Evolutionary conservation across 2,329 filamentous ascomycete species (phyloP), one percentile per base, ranked within the genome.

Genomic region (Clonostachys rhizophaga): DNA sequence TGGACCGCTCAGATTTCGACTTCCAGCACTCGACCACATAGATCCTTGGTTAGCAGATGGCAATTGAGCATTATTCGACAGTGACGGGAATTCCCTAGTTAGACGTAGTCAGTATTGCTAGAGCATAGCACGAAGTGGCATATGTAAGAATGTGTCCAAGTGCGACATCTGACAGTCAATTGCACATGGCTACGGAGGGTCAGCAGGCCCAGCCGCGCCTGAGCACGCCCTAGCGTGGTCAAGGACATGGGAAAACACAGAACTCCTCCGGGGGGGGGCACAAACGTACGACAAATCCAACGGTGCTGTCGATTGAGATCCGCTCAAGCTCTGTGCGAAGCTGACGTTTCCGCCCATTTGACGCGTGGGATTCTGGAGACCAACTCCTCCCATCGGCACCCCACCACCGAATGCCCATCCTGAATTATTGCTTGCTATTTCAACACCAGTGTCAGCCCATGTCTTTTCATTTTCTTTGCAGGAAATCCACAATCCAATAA

Each of bases 251-350:
- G 37, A 47, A 35, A 24, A 24, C 42, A 50, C 49, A 54, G 3
- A 30, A 30, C 24, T 30, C 24, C 24, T 30, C 24, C 24, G 24
- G 24, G 24, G 9, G 24, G 9, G 24, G 24, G 24, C 4, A 30
- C 24, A 30, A 30, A 84, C 82, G 67, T 79, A 86, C 82, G 81
- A 83, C 48, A 80, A 69, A 61, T 86, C 83, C 50, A 86, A 66
- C 40, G 81, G 75, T 52, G 81, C 81, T 55, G 77, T 70, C 55
- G 79, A 75, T 64, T 84, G 81, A 49, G 81, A 83, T 52, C 79
- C 79, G 58, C 75, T 76, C 58, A 86, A 68, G 59, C 80, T 85
- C 62, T 86, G 82, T 43, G 82, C 81, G 65, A 86, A 86, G 64
- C 81, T 86, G 49, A 82, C 69, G 62, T 77, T 82, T 56, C 79